A percentile compares a stretch with the other conserved stretches of the same genome.
Conservation (phyloP, 352 stramenopile species). For the Phytophthora rubi region DNA sequence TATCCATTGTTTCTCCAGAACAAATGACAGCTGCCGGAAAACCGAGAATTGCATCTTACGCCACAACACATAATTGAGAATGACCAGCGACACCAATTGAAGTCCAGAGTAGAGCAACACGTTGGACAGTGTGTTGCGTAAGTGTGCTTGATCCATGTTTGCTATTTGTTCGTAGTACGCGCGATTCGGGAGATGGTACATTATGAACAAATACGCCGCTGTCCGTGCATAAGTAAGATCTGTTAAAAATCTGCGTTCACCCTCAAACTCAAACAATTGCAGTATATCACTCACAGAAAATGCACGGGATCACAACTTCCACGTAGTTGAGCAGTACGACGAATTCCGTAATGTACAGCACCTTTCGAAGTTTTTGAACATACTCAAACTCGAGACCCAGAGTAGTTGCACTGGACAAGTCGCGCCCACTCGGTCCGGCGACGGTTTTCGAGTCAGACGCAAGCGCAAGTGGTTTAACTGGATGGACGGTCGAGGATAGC, state of each 20-base stretch:
- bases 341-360: constrained; percentile 14
- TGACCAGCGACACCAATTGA: constrained; percentile 1
- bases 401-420: background rate
- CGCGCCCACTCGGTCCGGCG: background rate
- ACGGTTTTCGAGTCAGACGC: background rate
- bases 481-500: background rate
- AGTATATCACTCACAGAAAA: constrained; percentile 3
- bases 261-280: background rate
- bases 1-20: background rate
- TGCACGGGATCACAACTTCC: constrained; percentile 6
- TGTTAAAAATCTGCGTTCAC: background rate
- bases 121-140: constrained; percentile 1
- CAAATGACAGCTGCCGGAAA: background rate
- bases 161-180: constrained; percentile 4
- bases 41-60: constrained; percentile 1
- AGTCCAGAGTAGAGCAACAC: constrained; percentile 5
- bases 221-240: background rate
- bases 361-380: constrained; percentile 1
- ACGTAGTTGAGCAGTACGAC: constrained; percentile 3
- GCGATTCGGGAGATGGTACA: constrained; percentile 11
- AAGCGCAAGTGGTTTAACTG: background rate
- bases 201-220: constrained; percentile 11
- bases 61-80: constrained; percentile 3
- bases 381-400: background rate
- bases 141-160: background rate